These are phyloP conservation scores for Gamarada debralockiae DNA, from an alignment of 495 filamentous ascomycete species.

Conservation along the genomic window DNA sequence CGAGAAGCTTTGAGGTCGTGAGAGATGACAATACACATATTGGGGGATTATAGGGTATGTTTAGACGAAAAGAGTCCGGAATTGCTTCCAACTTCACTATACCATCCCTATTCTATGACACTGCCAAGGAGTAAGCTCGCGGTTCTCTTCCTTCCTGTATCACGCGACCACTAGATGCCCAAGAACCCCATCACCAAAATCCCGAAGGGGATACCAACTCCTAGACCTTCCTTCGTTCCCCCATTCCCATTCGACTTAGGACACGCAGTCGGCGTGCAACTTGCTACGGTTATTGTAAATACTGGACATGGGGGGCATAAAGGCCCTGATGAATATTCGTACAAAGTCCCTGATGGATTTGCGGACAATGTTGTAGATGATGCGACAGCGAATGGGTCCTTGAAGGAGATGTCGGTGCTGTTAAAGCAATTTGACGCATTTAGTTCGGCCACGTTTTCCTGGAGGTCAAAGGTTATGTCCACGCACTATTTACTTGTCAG, in stretches of 20 bases:
- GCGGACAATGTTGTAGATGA: neutral
- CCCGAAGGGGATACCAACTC: neutral
- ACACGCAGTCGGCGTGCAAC: neutral
- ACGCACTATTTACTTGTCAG: conserved; percentile 61
- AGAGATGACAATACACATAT: no score
- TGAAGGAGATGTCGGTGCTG: conserved; percentile 64
- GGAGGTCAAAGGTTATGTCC: conserved; percentile 72
- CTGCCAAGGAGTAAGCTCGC: no score
- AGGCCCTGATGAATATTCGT: neutral
- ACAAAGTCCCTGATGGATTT: neutral
- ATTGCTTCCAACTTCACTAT: no score
- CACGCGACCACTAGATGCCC: no score
- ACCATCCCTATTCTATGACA: no score
- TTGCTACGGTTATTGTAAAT: neutral
- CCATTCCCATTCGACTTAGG: neutral
- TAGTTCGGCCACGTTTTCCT: conserved; percentile 64
- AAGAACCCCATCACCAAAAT: neutral
- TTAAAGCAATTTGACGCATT: conserved; percentile 80
- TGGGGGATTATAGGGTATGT: no score
- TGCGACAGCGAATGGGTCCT: conserved; percentile 61
- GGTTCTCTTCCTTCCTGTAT: no score
- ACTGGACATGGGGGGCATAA: neutral
- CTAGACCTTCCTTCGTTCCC: neutral
- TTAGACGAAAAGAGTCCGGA: no score
- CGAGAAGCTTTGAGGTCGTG: no score